Conservation (phyloP, 2,329 filamentous ascomycete species). For the Colletotrichum horii region DNA sequence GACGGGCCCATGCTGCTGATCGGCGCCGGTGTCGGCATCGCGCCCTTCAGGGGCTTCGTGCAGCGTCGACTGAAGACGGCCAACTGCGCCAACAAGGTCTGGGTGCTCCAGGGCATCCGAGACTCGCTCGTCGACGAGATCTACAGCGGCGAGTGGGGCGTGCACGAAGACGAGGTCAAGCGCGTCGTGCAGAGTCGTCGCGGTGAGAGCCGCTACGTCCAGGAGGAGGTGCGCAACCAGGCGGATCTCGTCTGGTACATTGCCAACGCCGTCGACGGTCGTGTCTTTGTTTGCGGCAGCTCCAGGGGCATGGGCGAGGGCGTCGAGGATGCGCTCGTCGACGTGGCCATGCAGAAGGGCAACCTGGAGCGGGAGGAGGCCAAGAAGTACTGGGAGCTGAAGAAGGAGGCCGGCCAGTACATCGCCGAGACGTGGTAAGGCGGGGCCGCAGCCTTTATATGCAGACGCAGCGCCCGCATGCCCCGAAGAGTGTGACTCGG, state of each 20-base stretch:
- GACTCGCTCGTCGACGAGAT: constrained; percentile 95
- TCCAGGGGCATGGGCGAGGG: constrained; percentile 98
- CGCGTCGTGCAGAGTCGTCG: constrained; percentile 78
- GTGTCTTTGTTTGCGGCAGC: constrained; percentile 95
- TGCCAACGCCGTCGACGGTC: constrained; percentile 92
- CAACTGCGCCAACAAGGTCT: constrained; percentile 97
- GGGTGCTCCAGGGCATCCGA: constrained; percentile 93
- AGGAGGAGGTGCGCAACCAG: constrained; percentile 91
- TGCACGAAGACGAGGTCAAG: constrained; percentile 87
- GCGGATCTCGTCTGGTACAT: constrained; percentile 99
- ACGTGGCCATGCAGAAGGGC: constrained; percentile 92
- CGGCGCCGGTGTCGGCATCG: constrained; percentile 94
- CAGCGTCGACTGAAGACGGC: constrained; percentile 91
- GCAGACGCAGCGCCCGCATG: background rate
- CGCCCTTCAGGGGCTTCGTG: constrained; percentile 96
- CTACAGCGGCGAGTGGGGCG: constrained; percentile 95
- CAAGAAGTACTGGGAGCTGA: constrained; percentile 85
- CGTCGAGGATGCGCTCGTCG: constrained; percentile 84
- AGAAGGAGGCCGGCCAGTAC: constrained; percentile 93
- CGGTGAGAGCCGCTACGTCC: constrained; percentile 88
- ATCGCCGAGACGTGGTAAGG: constrained; percentile 80
- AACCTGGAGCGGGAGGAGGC: constrained; percentile 84
- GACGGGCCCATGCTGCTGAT: constrained; percentile 98
- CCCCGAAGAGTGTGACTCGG: background rate
- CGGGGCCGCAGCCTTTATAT: background rate